Evolutionary conservation across 176 grass and related monocot genomes (phyloP).

Genomic region (Urochloa ruziziensis): DNA sequence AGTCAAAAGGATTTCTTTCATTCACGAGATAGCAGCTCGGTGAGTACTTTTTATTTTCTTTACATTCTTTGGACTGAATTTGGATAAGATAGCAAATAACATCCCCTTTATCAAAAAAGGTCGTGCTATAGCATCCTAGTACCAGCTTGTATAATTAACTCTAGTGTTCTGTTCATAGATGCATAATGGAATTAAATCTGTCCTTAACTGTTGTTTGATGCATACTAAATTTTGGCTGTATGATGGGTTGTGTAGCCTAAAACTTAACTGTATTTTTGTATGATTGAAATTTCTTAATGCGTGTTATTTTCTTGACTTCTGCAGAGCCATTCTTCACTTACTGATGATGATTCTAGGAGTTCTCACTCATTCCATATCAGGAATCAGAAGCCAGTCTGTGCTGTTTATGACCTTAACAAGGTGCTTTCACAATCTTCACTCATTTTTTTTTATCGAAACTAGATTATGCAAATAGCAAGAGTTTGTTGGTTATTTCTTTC

Average conservation of each 20-base stretch:
- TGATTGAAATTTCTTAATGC: constrained; percentile 3
- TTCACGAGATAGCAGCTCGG: constrained; percentile 72
- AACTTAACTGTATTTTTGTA: not conserved
- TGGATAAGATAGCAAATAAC: not conserved
- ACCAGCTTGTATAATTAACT: too few relatives aligned
- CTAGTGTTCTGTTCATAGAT: not conserved
- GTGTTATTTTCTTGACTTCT: constrained; percentile 18
- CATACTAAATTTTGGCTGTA: not conserved
- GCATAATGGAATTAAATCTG: not conserved
- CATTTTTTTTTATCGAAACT: not conserved
- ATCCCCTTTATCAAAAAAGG: not conserved
- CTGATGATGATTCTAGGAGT: constrained; percentile 83
- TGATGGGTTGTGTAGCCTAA: not conserved
- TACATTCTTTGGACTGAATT: not conserved
- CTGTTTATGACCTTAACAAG: constrained; percentile 62
- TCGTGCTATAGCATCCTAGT: not conserved
- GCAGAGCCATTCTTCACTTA: constrained; percentile 95
- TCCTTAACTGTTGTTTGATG: not conserved
- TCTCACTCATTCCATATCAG: constrained; percentile 34
- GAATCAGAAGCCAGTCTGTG: constrained; percentile 46
- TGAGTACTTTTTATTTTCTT: constrained; percentile 38
- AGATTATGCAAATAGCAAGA: not conserved
- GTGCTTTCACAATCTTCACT: constrained; percentile 32
- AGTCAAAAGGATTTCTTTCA: constrained; percentile 76
- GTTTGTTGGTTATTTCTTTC: not conserved